Evolutionary conservation across 2,329 filamentous ascomycete species (phyloP).

Genomic region (Epichloe aotearoae): DNA sequence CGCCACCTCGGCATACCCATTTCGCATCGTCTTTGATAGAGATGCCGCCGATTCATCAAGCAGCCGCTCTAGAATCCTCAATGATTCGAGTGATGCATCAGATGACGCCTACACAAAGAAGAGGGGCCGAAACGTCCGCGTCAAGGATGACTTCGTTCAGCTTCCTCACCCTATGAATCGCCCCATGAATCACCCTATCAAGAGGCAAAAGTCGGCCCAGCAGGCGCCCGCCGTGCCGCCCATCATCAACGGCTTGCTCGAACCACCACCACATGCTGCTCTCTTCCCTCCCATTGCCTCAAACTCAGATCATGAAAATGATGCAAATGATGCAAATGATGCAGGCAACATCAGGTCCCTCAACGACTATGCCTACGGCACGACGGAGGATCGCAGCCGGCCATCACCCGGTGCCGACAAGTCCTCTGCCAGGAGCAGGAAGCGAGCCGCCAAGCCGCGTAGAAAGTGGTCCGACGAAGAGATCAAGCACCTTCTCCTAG

Average conservation of each 20-base stretch:
- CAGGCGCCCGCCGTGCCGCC: conserved; percentile 44
- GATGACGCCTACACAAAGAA: conserved; percentile 42
- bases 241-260: conserved; percentile 51
- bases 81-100: conserved; percentile 27
- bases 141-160: conserved; percentile 50
- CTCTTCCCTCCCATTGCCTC: conserved; percentile 52
- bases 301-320: conserved; percentile 37
- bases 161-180: conserved; percentile 47
- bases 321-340: conserved; percentile 27
- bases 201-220: conserved; percentile 48
- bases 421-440: conserved; percentile 28
- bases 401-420: conserved; percentile 20
- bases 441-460: conserved; percentile 42
- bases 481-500: conserved; percentile 47
- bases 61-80: conserved; percentile 32
- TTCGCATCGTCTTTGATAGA: conserved; percentile 28
- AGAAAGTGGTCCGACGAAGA: conserved; percentile 54
- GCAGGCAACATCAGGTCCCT: conserved; percentile 27
- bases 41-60: conserved; percentile 18
- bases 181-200: conserved; percentile 32
- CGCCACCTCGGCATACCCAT: conserved; percentile 18
- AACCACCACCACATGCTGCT: conserved; percentile 46
- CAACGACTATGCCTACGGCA: conserved; percentile 26
- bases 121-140: conserved; percentile 31
- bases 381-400: conserved; percentile 14